Conservation (phyloP, 805 yeast genomes). For the Cyberlindnera bimundalis region DNA sequence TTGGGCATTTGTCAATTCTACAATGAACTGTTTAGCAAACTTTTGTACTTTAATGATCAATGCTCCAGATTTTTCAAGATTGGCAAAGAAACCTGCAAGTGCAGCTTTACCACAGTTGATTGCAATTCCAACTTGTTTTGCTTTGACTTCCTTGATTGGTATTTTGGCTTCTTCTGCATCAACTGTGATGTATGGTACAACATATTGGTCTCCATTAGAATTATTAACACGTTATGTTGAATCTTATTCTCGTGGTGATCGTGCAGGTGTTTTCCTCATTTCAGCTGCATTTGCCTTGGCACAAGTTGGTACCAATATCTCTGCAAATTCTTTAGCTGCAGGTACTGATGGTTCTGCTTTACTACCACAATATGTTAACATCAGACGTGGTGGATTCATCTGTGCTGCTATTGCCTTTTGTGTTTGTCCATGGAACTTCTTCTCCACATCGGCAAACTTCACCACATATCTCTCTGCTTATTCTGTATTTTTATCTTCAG, state of each 20-base stretch:
- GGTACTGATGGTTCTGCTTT: slow-evolving; percentile 72
- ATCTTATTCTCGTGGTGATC: slow-evolving; percentile 49
- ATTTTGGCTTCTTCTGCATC: slow-evolving; percentile 82
- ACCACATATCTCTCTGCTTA: slow-evolving; percentile 80
- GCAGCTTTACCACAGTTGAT: slow-evolving; percentile 55
- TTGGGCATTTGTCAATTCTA: slow-evolving; percentile 80
- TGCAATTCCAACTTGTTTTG: slow-evolving; percentile 74
- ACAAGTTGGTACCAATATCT: slow-evolving; percentile 74
- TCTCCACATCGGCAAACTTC: slow-evolving; percentile 65
- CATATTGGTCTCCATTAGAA: slow-evolving; percentile 84
- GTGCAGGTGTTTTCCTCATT: slow-evolving; percentile 80
- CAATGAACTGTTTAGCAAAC: slow-evolving; percentile 81
- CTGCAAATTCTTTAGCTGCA: slow-evolving; percentile 70
- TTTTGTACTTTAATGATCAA: slow-evolving; percentile 84
- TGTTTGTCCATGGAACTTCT: slow-evolving; percentile 82
- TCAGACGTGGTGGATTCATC: slow-evolving; percentile 77
- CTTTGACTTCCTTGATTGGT: slow-evolving; percentile 81
- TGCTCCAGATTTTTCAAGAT: slow-evolving; percentile 88
- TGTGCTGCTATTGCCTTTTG: slow-evolving; percentile 70
- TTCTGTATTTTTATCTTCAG: slow-evolving; percentile 76
- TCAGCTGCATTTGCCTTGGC: slow-evolving; percentile 70
- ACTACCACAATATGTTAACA: slow-evolving; percentile 61
- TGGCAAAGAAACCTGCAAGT: slow-evolving; percentile 55
- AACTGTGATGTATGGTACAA: slow-evolving; percentile 58
- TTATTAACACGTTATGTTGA: slow-evolving; percentile 57